Conservation (phyloP, 2,329 filamentous ascomycete species). For the Aurifilum marmelostoma region DNA sequence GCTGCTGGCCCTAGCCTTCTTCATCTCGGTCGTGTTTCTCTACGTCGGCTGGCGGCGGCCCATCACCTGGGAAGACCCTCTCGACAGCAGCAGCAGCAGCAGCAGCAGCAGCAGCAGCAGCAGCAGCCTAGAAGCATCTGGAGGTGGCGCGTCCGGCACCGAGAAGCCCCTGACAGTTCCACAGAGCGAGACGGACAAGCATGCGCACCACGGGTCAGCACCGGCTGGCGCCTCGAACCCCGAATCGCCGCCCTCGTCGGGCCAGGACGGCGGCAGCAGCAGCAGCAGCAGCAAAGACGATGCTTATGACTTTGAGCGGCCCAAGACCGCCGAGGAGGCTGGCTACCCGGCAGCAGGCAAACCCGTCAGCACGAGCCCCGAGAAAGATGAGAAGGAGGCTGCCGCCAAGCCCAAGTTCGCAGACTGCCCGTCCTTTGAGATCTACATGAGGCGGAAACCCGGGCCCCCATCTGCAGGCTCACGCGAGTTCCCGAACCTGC, state of each 20-base stretch:
- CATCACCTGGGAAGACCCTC: constrained; percentile 9
- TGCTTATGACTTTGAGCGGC: constrained; percentile 25
- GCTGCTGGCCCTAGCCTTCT: constrained; percentile 20
- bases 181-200: background rate
- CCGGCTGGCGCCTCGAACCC: constrained; percentile 11
- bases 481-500: constrained; percentile 40
- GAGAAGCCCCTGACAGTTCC: constrained; percentile 3
- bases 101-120: too few relatives aligned
- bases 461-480: constrained; percentile 37
- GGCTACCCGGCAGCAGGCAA: constrained; percentile 13
- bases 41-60: constrained; percentile 20
- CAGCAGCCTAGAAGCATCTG: background rate
- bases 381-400: constrained; percentile 5
- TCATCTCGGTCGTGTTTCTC: constrained; percentile 21
- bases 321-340: constrained; percentile 11
- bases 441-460: constrained; percentile 33
- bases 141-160: background rate
- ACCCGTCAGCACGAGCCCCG: background rate
- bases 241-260: background rate
- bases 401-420: constrained; percentile 1
- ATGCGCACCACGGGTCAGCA: constrained; percentile 6
- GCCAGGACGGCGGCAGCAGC: background rate
- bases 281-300: background rate
- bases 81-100: too few relatives aligned
- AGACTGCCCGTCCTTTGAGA: constrained; percentile 34